A percentile compares a stretch with the other conserved stretches of the same genome.
phyloP scores from a whole-genome alignment of 495 filamentous ascomycete species.

The Cryomyces minteri region DNA sequence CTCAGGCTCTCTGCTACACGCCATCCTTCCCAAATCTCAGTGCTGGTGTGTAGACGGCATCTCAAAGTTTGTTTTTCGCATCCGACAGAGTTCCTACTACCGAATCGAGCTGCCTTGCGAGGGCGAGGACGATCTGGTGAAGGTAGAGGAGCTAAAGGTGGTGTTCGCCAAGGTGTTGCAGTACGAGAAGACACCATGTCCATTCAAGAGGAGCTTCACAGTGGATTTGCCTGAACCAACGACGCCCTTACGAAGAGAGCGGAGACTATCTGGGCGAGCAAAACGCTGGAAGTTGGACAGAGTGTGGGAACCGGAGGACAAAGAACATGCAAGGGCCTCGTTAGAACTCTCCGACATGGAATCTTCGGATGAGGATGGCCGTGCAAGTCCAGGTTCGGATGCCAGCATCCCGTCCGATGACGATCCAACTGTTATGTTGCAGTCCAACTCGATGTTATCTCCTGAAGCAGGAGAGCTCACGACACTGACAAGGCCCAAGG shows the following conservation, averaged over 20 bases:
- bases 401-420: neutral
- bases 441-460: neutral
- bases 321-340: neutral
- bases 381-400: too few species aligned
- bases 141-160: slow-evolving; percentile 44
- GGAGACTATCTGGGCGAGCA: slow-evolving; percentile 26
- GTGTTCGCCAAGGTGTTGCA: slow-evolving; percentile 53
- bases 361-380: too few species aligned
- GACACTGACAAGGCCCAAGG: slow-evolving; percentile 10
- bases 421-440: neutral
- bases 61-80: slow-evolving; percentile 65
- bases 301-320: slow-evolving; percentile 21
- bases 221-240: slow-evolving; percentile 54
- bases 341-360: neutral
- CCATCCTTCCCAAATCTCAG: slow-evolving; percentile 74
- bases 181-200: slow-evolving; percentile 77
- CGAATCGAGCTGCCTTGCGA: slow-evolving; percentile 64
- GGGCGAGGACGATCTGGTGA: slow-evolving; percentile 35
- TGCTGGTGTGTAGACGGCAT: slow-evolving; percentile 84
- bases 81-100: slow-evolving; percentile 66
- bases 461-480: slow-evolving; percentile 3
- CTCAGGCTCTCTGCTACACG: slow-evolving; percentile 60
- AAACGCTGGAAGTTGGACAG: slow-evolving; percentile 34
- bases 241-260: slow-evolving; percentile 45
- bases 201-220: slow-evolving; percentile 59